phyloP scores from a whole-genome alignment of 2,329 filamentous ascomycete species.

The Aureobasidium sp. region DNA sequence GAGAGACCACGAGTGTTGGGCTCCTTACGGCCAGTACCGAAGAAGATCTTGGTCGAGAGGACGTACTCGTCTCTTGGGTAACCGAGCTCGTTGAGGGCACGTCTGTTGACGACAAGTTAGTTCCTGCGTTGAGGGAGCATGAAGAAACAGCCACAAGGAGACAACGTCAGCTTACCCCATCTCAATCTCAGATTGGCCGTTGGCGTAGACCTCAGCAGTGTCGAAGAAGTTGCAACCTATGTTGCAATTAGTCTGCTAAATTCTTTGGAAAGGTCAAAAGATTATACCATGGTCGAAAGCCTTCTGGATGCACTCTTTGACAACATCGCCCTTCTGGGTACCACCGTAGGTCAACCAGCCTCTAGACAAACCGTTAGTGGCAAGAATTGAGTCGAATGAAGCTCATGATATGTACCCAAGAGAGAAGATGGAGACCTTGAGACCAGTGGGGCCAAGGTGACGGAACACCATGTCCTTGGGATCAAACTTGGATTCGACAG shows the following conservation, averaged over 20 bases:
- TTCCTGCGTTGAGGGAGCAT: background rate
- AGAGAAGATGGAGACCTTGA: slow-evolving; percentile 34
- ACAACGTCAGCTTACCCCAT: slow-evolving; percentile 38
- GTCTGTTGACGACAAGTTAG: background rate
- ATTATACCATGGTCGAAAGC: slow-evolving; percentile 38
- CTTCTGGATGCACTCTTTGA: slow-evolving; percentile 45
- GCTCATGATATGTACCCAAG: background rate
- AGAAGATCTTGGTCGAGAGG: slow-evolving; percentile 40
- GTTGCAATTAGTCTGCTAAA: background rate
- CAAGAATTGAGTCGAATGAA: background rate
- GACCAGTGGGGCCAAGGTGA: slow-evolving; percentile 40
- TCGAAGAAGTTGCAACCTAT: slow-evolving; percentile 45
- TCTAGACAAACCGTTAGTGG: background rate
- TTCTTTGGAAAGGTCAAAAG: background rate
- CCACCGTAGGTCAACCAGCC: slow-evolving; percentile 42
- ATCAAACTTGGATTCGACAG: slow-evolving; percentile 42
- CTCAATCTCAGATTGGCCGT: slow-evolving; percentile 55
- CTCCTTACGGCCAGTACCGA: slow-evolving; percentile 52
- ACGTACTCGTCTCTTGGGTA: slow-evolving; percentile 44
- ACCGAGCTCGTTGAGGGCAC: slow-evolving; percentile 39
- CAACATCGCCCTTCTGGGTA: slow-evolving; percentile 43
- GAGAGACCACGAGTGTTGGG: slow-evolving; percentile 47
- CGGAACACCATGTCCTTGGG: slow-evolving; percentile 45
- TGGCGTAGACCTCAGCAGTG: slow-evolving; percentile 48
- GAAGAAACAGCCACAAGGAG: background rate